These are phyloP conservation scores for Sphaerosporella brunnea DNA, from an alignment of 495 filamentous ascomycete genomes.

Conservation along the genomic window DNA sequence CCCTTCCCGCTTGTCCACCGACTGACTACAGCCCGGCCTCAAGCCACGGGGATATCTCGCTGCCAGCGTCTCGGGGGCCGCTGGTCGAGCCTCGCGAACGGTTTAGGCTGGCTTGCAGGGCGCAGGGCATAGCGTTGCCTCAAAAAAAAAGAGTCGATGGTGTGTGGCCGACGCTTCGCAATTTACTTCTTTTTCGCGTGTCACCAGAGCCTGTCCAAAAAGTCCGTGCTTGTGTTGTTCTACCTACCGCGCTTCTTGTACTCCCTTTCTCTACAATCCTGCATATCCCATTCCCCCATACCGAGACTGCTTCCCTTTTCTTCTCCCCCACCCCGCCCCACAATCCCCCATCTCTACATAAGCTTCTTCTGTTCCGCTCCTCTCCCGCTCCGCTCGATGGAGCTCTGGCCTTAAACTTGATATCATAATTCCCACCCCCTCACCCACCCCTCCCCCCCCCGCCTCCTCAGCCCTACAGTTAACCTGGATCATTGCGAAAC, in stretches of 20 bases:
- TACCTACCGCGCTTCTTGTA: background rate
- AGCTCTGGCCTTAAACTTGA: background rate
- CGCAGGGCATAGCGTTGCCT: no score
- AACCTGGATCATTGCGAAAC: background rate
- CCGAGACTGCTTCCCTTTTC: background rate
- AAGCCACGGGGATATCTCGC: no score
- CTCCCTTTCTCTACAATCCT: no score
- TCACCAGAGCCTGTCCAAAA: background rate
- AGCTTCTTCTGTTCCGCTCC: slow-evolving; percentile 3
- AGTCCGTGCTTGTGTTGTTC: no score
- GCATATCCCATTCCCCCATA: background rate
- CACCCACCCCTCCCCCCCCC: slow-evolving; percentile 11
- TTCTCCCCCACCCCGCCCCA: no score
- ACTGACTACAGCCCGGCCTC: no score
- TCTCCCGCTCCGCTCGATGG: background rate
- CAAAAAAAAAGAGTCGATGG: no score
- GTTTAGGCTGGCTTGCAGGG: no score
- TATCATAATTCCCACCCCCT: background rate
- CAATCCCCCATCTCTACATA: no score
- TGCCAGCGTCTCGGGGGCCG: no score
- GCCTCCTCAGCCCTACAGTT: slow-evolving; percentile 19
- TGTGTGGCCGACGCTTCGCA: no score
- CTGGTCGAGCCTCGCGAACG: no score
- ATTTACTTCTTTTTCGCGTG: background rate
- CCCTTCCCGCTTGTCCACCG: background rate